These are phyloP conservation scores for Apiosordaria backusii DNA, from an alignment of 495 filamentous ascomycete genomes.

Conservation along the genomic window DNA sequence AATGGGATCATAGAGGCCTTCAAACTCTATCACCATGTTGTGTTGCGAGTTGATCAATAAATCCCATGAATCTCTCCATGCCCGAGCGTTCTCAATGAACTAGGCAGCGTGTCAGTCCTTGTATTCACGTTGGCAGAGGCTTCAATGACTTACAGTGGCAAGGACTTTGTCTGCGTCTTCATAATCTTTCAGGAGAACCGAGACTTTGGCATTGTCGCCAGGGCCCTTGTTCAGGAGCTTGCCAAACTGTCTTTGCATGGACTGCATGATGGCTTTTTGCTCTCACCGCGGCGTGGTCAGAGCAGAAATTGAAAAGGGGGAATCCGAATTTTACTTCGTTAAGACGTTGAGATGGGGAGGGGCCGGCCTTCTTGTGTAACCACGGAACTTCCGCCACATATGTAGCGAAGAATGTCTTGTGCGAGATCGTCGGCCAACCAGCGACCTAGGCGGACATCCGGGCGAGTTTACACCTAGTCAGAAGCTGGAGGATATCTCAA, in stretches of 20 bases:
- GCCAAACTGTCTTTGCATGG: conserved; percentile 72
- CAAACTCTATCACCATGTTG: conserved; percentile 65
- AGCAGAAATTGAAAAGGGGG: not conserved
- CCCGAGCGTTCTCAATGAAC: conserved; percentile 77
- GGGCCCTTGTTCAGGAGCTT: conserved; percentile 63
- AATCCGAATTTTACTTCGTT: not conserved
- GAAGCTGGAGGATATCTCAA: not conserved
- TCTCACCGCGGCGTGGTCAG: not conserved
- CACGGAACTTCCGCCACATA: not conserved
- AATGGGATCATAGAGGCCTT: conserved; percentile 80
- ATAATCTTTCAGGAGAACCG: conserved; percentile 74
- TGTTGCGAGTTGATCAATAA: conserved; percentile 70
- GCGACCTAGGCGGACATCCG: not conserved
- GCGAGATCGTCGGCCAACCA: not conserved
- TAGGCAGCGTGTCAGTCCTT: conserved; percentile 29
- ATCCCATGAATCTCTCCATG: conserved; percentile 84
- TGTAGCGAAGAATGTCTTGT: not conserved
- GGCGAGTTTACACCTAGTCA: not conserved
- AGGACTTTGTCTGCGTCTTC: conserved; percentile 79
- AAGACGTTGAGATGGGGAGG: not conserved
- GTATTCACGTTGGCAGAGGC: conserved; percentile 10
- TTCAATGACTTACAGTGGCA: conserved; percentile 53
- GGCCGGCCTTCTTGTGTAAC: not conserved
- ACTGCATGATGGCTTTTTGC: conserved; percentile 60
- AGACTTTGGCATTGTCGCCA: conserved; percentile 75